Evolutionary conservation across 2,329 filamentous ascomycete species (phyloP), one percentile per base, ranked within the genome.

Genomic region (Neophaeococcomyces aloes): DNA sequence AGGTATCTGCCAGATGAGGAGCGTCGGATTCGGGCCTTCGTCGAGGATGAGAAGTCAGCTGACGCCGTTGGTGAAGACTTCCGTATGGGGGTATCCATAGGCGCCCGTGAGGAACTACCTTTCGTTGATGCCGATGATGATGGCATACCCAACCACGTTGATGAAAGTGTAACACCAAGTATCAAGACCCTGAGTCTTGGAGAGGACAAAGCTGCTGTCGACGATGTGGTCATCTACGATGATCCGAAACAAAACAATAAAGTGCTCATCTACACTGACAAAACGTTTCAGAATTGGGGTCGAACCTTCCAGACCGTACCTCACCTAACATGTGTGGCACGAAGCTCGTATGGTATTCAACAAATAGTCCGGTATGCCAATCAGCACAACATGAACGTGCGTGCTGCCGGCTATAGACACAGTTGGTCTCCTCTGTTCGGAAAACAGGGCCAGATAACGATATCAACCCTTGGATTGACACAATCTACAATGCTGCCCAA

Each of bases 371-470:
- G 56, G 27, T 66, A 56, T 45, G 64, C 65, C 0, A 59, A 59
- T 25, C 38, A 42, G 3, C 53, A 63, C 19, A 53, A 58, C 1
- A 57, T 64, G 47, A 56, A 64, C 4, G 62, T 70, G 13, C 59
- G 67, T 23, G 65, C 62, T 29, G 58, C 60, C 2, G 67, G 66
- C 1, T 70, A 67, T 44, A 58, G 67, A 4, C 67, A 70, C 47
- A 66, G 62, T 5, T 69, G 67, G 65, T 57, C 60, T 4, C 55
- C 61, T 5, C 61, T 66, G 15, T 70, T 67, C 46, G 60, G 63
- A 1, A 54, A 63, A 45, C 56, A 63, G 18, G 63, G 61, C 19
- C 58, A 69, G 37, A 59, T 71, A 13, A 51, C 69, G 33, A 61
- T 70, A 31, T 69, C 66, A 0, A 57, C 68, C 13, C 52, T 69